phyloP scores from a whole-genome alignment of 2,329 filamentous ascomycete species.

The Hysterium pulicare region DNA sequence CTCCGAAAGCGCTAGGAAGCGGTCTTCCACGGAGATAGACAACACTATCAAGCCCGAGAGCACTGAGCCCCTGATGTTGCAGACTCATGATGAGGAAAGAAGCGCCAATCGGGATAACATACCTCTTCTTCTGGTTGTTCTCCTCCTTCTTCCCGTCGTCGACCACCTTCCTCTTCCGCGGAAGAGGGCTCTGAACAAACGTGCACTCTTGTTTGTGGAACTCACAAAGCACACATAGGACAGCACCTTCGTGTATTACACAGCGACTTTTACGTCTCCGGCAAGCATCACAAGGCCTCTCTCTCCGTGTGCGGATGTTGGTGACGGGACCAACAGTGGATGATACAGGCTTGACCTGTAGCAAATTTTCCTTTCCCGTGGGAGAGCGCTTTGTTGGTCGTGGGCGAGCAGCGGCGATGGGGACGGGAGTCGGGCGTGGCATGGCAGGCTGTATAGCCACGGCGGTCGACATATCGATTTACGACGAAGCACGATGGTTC shows the following conservation, averaged over 20 bases:
- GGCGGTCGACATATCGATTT: slow-evolving; percentile 45
- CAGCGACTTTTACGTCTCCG: slow-evolving; percentile 71
- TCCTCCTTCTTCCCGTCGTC: slow-evolving; percentile 59
- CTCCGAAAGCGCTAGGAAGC: no score
- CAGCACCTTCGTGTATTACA: slow-evolving; percentile 72
- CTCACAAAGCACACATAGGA: slow-evolving; percentile 71
- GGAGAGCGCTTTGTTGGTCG: slow-evolving; percentile 37
- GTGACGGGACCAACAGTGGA: slow-evolving; percentile 31
- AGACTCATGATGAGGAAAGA: no score
- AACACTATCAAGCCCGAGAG: no score
- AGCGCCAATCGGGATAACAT: no score
- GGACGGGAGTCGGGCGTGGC: slow-evolving; percentile 43
- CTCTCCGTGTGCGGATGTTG: slow-evolving; percentile 39
- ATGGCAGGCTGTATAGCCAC: slow-evolving; percentile 48
- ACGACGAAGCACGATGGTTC: slow-evolving; percentile 4
- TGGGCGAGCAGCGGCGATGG: slow-evolving; percentile 45
- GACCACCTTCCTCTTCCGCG: slow-evolving; percentile 75
- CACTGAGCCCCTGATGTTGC: no score
- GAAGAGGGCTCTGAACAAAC: slow-evolving; percentile 70
- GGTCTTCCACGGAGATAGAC: no score
- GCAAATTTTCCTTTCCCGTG: slow-evolving; percentile 43
- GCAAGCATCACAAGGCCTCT: slow-evolving; percentile 62
- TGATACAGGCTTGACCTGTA: slow-evolving; percentile 35
- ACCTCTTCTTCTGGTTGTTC: slow-evolving; percentile 64
- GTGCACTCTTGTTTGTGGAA: slow-evolving; percentile 77